Evolutionary conservation across 78 protist genomes (phyloP), one percentile per base, ranked within the genome.

Genomic region (Dictyostelium intermedium): DNA sequence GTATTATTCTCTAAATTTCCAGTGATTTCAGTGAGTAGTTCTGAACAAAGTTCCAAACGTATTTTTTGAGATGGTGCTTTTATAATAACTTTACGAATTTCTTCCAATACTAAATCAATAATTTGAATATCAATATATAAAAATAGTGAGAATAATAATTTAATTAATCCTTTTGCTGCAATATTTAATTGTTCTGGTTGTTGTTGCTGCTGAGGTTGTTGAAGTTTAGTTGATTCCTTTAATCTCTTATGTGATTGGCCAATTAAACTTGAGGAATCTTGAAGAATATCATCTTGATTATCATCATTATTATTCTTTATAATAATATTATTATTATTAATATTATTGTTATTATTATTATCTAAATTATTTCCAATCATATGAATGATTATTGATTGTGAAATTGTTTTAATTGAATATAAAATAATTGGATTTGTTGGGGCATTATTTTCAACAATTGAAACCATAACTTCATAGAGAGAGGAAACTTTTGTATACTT

Each of bases 381-480:
- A 60, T 47, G 50, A 11, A 63, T 35, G 4, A 70, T 66, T 25
- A 27, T 43, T 23, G 25, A 20, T 10, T 80, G 23, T 16, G 82
- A 25, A 5, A 89, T 43, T 11, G 80, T 78, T 74, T 80, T 89
- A 56, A 80, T 69, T 27, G 94, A 25, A 34, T 80, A 89, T 47
- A 89, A 41, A 2, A 89, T 56, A 14, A 89, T 69, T 69, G 94
- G 94, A 80, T 89, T 63, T 32, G 94, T 89, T 8, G 94, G 94
- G 69, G 85, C 34, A 80, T 89, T 89, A 87, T 43, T 78, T 69
- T 89, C 94, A 66, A 89, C 56, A 0, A 89, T 89, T 20, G 81
- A 66, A 34, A 80, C 69, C 56, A 89, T 34, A 43, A 78, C 94
- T 20, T 72, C 76, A 89, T 79, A 89, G 8, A 89, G 30, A 20